Base-by-base conservation (phyloP, 2,329 filamentous ascomycete species). In the Penicillium sp. region DNA sequence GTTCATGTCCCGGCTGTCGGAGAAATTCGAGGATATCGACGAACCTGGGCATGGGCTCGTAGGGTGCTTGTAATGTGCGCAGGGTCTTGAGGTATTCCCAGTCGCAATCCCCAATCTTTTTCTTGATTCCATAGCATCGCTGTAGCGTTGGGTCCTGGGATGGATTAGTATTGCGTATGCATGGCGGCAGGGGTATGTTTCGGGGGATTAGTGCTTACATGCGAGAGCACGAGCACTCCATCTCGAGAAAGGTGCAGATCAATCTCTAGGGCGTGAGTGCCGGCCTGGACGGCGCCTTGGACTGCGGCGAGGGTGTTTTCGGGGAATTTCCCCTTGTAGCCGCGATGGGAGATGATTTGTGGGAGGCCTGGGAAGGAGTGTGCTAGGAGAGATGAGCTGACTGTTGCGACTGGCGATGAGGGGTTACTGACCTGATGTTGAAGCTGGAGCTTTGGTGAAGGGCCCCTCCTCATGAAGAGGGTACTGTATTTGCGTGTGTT, bases 281-380 rank as follows among this genome's bases (percentile, higher is more conserved):
- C 92, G 19, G 87, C 88, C 35, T 87, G 81, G 2, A 94, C 84
- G 1, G 93, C 93, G 30, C 85, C 89, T 60, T 81, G 81, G 79
- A 97, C 96, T 8, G 91, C 90, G 17, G 83, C 85, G 84, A 97
- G 88, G 1, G 91, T 90, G 78, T 98, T 98, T 77, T 98, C 94
- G 0, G 94, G 92, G 68, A 85, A 91, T 56, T 84, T 83, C 0
- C 88, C 88, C 74, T 91, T 94, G 83, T 76, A 80, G 0, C 80
- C 80, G 45, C 80, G 74, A 65, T 82, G 80, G 30, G 79, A 75
- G 59, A 81, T 78, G 30, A 70, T 73, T 38, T 81, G 77, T 7
- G 79, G 78, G 4, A 70, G 37, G 10, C 53, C 58, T 0, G 56
- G 50, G 51, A 63, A 58, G 56, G 62, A 63, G 57, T 63, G 66